Evolutionary conservation across 176 grass and related monocot genomes (phyloP), one percentile per base, ranked within the genome.

Genomic region (Pontederia crassipes): DNA sequence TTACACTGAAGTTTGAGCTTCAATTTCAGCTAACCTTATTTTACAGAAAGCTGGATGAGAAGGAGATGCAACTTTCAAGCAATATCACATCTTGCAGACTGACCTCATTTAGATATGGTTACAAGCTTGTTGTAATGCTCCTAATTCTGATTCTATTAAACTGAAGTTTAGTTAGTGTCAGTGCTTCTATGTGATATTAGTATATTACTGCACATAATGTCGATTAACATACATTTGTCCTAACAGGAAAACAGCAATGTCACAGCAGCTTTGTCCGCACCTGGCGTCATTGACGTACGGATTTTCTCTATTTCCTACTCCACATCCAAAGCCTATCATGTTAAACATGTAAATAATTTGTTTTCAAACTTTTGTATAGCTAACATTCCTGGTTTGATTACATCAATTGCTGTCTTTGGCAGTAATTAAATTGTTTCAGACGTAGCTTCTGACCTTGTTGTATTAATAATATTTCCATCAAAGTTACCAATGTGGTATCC

Each of bases 81-180:
- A 98, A 70, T 75, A 72, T 75, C 77, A 76, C 49, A 84, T 81
- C 46, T 66, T 98, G 12, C 83, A 68, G 66, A 75, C 68, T 28
- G 87, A 98, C 53, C 8, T 79, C 87, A 65, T 92, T 92, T 28
- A 67, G 82, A 58, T 98, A 98, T 35, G 87, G 93, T 71, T 98
- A 88, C 81, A 98, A 98, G 73, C 79, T 98, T 67, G 88, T 98
- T 75, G 87, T 92, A 81, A 78, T 73, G 52, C 45, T 76, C 48
- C 5, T 57, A 56, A 54, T 58, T 81, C 45, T 50, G 20, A 24
- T 24, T 28, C 4, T 10, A 46, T 46, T 54, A n/a, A 66, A 48
- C 10, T 9, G 1, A 17, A 2, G 0, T 15, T n/a, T 73, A n/a
- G 62, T 24, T 26, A 40, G 32, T 69, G 52, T 47, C 13, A 8